phyloP scores from a whole-genome alignment of 352 stramenopile species.

The Blastocystis sp. region DNA sequence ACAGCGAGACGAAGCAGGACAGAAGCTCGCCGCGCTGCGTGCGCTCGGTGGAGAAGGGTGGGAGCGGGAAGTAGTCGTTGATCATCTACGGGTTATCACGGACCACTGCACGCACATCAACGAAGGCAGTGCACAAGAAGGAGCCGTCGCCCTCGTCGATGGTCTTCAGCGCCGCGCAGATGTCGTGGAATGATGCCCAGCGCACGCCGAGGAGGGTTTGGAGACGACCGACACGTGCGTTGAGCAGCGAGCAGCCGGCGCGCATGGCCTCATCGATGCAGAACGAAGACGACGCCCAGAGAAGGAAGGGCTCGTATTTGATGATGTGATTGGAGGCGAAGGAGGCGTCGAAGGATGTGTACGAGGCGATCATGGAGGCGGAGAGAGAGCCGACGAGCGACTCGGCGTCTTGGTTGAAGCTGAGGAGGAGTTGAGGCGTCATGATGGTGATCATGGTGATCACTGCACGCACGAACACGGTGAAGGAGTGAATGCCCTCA shows the following conservation, averaged over 20 bases:
- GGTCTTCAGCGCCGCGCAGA: neutral
- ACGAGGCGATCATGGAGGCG: neutral
- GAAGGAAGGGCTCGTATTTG: neutral
- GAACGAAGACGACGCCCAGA: constrained; percentile 12
- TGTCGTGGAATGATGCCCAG: neutral
- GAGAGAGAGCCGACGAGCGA: neutral
- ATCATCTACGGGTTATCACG: constrained; percentile 20
- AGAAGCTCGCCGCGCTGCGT: neutral
- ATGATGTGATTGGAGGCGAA: constrained; percentile 6
- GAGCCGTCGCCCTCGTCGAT: neutral
- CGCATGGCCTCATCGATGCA: constrained; percentile 34
- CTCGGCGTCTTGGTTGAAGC: neutral
- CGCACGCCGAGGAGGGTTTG: neutral
- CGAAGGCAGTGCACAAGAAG: neutral
- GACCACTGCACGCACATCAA: neutral
- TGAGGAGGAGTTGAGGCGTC: neutral
- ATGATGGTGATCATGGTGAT: constrained; percentile 22
- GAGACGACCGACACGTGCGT: neutral
- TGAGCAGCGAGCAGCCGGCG: constrained; percentile 4
- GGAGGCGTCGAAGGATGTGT: neutral
- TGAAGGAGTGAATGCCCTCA: constrained; percentile 7
- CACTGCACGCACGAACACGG: constrained; percentile 3
- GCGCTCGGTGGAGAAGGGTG: neutral
- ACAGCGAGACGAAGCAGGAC: neutral
- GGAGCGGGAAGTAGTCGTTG: constrained; percentile 35